Conservation (phyloP, 73 alveolate genomes). For the Paramecium sonneborni region DNA sequence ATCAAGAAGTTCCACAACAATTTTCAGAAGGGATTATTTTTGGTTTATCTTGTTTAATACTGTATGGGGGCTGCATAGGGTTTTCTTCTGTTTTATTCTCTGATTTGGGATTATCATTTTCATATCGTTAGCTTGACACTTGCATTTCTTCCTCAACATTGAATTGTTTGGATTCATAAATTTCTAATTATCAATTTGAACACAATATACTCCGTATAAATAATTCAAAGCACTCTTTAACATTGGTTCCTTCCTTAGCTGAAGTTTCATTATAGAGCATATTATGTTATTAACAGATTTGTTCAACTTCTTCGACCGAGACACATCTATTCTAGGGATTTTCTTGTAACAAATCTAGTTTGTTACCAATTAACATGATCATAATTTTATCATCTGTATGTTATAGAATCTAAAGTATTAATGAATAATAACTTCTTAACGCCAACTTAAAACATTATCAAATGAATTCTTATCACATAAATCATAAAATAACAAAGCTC, state of each 20-base stretch:
- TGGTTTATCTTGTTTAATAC: not conserved
- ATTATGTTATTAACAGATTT: conserved; percentile 27
- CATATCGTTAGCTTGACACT: not conserved
- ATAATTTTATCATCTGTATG: conserved; percentile 73
- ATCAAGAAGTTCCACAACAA: conserved; percentile 17
- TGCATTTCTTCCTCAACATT: conserved; percentile 3
- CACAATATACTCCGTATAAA: conserved; percentile 32
- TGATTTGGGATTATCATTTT: not conserved
- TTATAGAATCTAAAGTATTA: not conserved
- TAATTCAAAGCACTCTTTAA: conserved; percentile 56
- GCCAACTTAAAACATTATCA: conserved; percentile 70
- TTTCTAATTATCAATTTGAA: not conserved
- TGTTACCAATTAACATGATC: conserved; percentile 80
- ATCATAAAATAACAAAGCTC: conserved; percentile 81
- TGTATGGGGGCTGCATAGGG: not conserved
- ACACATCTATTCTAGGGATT: conserved; percentile 58
- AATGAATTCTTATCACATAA: conserved; percentile 68
- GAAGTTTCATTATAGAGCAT: conserved; percentile 63
- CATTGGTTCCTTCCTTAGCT: conserved; percentile 63
- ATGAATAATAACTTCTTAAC: conserved; percentile 68
- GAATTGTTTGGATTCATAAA: not conserved
- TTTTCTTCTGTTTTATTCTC: not conserved
- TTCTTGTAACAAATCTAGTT: conserved; percentile 65
- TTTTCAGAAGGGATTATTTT: not conserved
- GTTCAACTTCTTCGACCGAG: conserved; percentile 24